Evolutionary conservation across 352 stramenopile species (phyloP).

Genomic region (Peronospora destructor): DNA sequence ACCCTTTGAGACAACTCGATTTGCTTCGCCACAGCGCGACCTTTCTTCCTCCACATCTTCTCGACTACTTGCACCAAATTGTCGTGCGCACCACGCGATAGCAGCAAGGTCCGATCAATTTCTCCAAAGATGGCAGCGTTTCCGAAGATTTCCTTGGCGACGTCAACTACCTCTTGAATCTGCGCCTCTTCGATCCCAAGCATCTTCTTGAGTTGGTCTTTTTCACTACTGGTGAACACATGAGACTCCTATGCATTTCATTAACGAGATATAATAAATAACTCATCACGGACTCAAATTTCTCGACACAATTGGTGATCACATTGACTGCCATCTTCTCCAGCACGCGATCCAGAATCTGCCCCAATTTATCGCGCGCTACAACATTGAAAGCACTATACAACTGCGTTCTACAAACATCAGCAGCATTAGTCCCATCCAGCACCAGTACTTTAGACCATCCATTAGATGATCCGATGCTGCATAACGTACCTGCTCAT

Average conservation of each 20-base stretch:
- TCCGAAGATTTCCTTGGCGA: conserved; percentile 29
- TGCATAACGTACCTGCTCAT: conserved; percentile 5
- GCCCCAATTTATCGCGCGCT: conserved; percentile 37
- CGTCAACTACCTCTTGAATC: conserved; percentile 34
- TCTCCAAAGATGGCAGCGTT: conserved; percentile 42
- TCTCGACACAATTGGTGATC: conserved; percentile 3
- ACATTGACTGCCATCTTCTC: conserved; percentile 43
- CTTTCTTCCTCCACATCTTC: conserved; percentile 61
- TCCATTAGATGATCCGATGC: neutral
- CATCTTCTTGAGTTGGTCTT: conserved; percentile 39
- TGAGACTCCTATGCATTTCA: conserved; percentile 12
- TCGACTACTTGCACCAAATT: conserved; percentile 33
- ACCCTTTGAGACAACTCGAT: conserved; percentile 6
- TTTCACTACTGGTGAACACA: conserved; percentile 43
- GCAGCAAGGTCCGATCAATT: conserved; percentile 29
- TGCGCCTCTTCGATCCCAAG: conserved; percentile 32
- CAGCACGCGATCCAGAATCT: conserved; percentile 49
- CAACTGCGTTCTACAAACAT: conserved; percentile 7
- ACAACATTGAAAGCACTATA: conserved; percentile 39
- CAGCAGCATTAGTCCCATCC: conserved; percentile 1
- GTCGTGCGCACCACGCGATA: conserved; percentile 15
- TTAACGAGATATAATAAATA: neutral
- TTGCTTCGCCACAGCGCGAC: conserved; percentile 10
- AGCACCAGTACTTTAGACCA: neutral
- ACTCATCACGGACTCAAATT: neutral